Evolutionary conservation across 1,139 yeast genomes (phyloP), one percentile per base, ranked within the genome.

Genomic region (Nakaseomyces bracarensis): DNA sequence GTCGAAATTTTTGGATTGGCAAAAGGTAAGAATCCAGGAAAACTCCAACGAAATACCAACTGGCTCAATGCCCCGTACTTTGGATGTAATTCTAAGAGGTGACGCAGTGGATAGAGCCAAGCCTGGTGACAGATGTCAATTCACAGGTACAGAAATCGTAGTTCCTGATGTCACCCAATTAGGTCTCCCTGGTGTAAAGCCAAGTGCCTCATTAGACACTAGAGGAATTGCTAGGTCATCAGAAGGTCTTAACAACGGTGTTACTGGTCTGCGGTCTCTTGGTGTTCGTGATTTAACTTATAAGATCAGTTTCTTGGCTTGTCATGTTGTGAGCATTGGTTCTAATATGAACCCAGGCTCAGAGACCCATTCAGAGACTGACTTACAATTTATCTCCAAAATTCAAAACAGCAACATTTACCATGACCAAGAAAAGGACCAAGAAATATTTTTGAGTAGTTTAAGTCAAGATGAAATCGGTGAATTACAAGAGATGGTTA

Each of bases 21-120:
- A 91, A 65, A 83, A 85, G 53, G 94, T 89, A 19, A 75, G 98
- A 52, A 83, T 91, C 48, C 99, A 91, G 62, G 99, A 91, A 61
- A 93, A 91, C 58, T 78, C 97, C 13, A 83, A 74, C 54, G 98
- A 91, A 65, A 91, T 91, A 46, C 99, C 99, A 21, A 87, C 96
- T 0, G 99, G 99, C 23, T 86, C 96, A 2, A 91, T 91, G 99
- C 99, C 99, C 28, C 76, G 99, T 62, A 91, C 97, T 8, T 67
- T 91, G 52, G 98, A 91, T 63, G 94, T 91, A 21, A 83, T 91
- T 43, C 67, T 91, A 44, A 74, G 98, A 56, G 98, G 98, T 38
- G 97, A 91, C 54, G 74, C 87, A 41, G 98, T 93, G 7, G 99
- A 91, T 61, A 74, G 89, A 51, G 97, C 97, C 3, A 93, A 91